These are phyloP conservation scores for Flaveria ramosissima DNA, from an alignment of 129 eudicot species.

Conservation along the genomic window DNA sequence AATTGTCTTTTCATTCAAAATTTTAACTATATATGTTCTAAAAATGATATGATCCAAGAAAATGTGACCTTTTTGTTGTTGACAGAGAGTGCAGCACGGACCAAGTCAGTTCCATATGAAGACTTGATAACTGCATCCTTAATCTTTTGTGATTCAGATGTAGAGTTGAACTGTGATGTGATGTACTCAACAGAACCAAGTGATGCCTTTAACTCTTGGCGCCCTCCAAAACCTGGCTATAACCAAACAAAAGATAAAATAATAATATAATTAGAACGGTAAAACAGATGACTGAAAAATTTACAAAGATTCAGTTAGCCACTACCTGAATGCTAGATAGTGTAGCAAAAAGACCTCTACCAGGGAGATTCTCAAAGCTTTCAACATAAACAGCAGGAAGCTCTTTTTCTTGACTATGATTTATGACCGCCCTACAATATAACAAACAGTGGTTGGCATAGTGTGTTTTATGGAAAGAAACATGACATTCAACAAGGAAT, in stretches of 20 bases:
- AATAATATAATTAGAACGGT: background rate
- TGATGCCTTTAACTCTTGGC: conserved; percentile 76
- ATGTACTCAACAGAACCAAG: conserved; percentile 96
- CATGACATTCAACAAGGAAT: background rate
- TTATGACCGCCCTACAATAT: conserved; percentile 86
- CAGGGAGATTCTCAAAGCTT: conserved; percentile 89
- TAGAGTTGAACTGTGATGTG: conserved; percentile 69
- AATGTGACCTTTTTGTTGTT: conserved; percentile 72
- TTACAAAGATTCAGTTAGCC: background rate
- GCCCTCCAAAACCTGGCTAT: conserved; percentile 89
- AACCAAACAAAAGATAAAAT: conserved; percentile 25
- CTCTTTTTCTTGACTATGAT: conserved; percentile 86
- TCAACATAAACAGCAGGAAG: conserved; percentile 93
- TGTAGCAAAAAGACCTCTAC: conserved; percentile 93
- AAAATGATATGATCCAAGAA: background rate
- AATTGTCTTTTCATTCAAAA: background rate
- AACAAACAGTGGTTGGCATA: background rate
- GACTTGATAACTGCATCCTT: conserved; percentile 76
- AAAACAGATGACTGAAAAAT: background rate
- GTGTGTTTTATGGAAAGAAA: background rate
- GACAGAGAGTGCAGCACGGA: conserved; percentile 91
- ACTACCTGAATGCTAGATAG: conserved; percentile 85
- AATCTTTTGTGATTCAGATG: conserved; percentile 69
- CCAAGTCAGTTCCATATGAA: conserved; percentile 74
- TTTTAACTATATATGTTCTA: background rate